phyloP scores from a whole-genome alignment of 768 basidiomycete genomes.

The Xanthoconium stramineum region DNA sequence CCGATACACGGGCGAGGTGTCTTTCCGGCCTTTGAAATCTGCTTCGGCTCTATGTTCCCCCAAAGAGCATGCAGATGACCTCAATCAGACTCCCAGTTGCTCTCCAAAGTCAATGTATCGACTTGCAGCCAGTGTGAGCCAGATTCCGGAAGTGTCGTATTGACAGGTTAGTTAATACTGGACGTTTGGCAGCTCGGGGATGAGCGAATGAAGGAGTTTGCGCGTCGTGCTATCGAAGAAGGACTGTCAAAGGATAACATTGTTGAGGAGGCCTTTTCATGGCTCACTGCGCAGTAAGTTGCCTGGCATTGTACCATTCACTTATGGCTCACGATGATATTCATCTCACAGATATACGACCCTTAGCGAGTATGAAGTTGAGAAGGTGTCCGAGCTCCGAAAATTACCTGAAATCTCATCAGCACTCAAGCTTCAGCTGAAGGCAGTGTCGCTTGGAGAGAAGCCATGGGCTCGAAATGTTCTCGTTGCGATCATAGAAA shows the following conservation, averaged over 20 bases:
- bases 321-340: neutral
- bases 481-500: slow-evolving; percentile 25
- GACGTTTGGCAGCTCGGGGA: slow-evolving; percentile 20
- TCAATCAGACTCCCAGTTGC: slow-evolving; percentile 11
- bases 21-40: slow-evolving; percentile 23
- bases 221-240: slow-evolving; percentile 22
- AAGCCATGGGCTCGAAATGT: slow-evolving; percentile 24
- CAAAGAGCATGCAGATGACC: neutral
- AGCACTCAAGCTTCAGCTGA: slow-evolving; percentile 24
- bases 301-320: neutral
- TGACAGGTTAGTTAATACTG: neutral
- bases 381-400: slow-evolving; percentile 17
- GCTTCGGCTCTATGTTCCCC: slow-evolving; percentile 1
- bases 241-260: slow-evolving; percentile 25
- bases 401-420: slow-evolving; percentile 19
- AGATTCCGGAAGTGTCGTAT: neutral
- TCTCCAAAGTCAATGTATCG: slow-evolving; percentile 41
- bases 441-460: slow-evolving; percentile 20
- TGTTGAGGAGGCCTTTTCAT: slow-evolving; percentile 29
- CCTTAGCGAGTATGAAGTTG: slow-evolving; percentile 17
- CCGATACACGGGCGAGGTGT: slow-evolving; percentile 29
- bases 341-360: slow-evolving; percentile 12
- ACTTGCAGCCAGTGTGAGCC: slow-evolving; percentile 26
- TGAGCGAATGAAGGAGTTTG: slow-evolving; percentile 23
- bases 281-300: slow-evolving; percentile 32